Conservation (phyloP, 768 basidiomycete genomes). For the Leccinum incarnatum region DNA sequence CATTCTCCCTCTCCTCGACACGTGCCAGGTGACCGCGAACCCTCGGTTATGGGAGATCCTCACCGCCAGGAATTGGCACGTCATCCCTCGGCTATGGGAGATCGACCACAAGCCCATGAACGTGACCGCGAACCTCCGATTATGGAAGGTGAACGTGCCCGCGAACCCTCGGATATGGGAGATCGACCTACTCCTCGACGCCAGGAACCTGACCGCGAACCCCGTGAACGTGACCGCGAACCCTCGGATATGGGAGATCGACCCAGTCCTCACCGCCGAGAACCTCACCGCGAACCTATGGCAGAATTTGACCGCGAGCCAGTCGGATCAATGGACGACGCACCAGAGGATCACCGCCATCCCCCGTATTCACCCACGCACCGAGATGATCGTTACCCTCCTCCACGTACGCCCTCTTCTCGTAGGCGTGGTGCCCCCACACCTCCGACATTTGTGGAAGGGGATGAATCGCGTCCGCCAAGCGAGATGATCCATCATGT, state of each 20-base stretch:
- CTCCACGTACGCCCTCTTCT: constrained; percentile 17
- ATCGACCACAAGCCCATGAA: too few species aligned
- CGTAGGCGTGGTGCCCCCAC: constrained; percentile 16
- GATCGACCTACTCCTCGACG: neutral
- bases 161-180: neutral
- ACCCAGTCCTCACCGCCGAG: neutral
- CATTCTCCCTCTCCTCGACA: neutral
- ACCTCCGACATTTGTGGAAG: constrained; percentile 18
- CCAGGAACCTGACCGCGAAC: neutral
- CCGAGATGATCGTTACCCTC: constrained; percentile 3
- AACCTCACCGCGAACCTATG: neutral
- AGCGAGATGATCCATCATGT: constrained; percentile 29
- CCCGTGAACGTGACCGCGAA: neutral
- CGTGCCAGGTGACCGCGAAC: neutral
- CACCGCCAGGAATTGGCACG: neutral
- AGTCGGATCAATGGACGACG: neutral
- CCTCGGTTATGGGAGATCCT: neutral
- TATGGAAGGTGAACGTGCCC: neutral
- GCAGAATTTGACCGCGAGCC: neutral
- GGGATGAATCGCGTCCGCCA: constrained; percentile 15
- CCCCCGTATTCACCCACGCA: constrained; percentile 11
- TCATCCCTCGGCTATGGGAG: neutral
- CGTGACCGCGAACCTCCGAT: neutral
- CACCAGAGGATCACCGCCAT: neutral
- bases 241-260: constrained; percentile 2